Evolutionary conservation across 1,284 basidiomycete species (phyloP), one percentile per base, ranked within the genome.

Genomic region (Cryptococcus sp.): DNA sequence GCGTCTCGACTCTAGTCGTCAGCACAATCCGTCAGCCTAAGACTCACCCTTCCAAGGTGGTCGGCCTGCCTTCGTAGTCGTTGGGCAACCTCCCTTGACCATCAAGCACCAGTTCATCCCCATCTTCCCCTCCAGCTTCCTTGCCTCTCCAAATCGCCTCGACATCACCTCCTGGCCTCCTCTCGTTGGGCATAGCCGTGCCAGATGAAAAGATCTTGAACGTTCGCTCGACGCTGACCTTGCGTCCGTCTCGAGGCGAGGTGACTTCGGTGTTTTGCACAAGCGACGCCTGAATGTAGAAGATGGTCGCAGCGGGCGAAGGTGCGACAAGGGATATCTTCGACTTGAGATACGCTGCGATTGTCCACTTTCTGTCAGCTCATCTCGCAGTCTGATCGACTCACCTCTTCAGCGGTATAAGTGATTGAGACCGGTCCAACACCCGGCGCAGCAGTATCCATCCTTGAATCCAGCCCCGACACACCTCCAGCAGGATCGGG

Each of bases 31-130:
- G 12, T 12, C 11, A n/a, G 12, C 18, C 32, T 23, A 3, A 5
- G 12, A 45, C 54, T 48, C 43, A 54, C 52, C 55, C 63, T 5
- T 58, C 54, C 24, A 65, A 41, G 1, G 67, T 69, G 1, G 62
- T 58, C 3, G 67, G 67, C 7, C 65, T 45, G 12, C 52, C 60
- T 12, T 56, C 54, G 7, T 56, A 58, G 52, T 68, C 65, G 36
- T 59, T 60, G 16, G 67, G 67, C 42, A 69, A 40, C 18, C 64
- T 48, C 24, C 58, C 63, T 7, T 57, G 58, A 0, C 58, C 55
- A 11, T 51, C 52, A 14, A 61, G 35, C 1, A 46, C 34, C 31
- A 57, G 39, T 18, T 47, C 51, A 23, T 37, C 50, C 16, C 31
- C 48, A 5, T 47, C 49, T 22, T 52, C 41, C 5, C 58, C 57